These are phyloP conservation scores for Gracilaria domingensis DNA, from an alignment of 23 red algal species.

Conservation along the genomic window DNA sequence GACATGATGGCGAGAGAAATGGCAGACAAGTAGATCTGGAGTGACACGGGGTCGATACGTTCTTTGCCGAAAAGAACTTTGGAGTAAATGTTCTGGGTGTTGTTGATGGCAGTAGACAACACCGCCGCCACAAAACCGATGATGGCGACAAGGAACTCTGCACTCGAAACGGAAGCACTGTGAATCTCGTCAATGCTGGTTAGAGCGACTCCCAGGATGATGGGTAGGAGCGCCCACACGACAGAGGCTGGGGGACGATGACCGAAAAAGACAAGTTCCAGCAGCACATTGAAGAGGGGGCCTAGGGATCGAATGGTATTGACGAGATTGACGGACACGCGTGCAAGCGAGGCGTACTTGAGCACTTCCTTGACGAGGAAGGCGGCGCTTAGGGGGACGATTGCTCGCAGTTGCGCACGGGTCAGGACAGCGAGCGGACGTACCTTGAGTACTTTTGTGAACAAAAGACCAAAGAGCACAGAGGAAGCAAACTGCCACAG, in stretches of 20 bases:
- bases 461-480: conserved; percentile 51
- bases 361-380: conserved; percentile 81
- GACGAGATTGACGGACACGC: conserved; percentile 77
- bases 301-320: conserved; percentile 75
- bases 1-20: conserved; percentile 63
- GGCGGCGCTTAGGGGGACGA: conserved; percentile 70
- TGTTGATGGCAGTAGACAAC: conserved; percentile 67
- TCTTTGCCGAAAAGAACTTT: conserved; percentile 67
- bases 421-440: conserved; percentile 42
- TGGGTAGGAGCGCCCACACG: conserved; percentile 57
- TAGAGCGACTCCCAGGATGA: conserved; percentile 65
- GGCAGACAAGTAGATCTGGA: conserved; percentile 75
- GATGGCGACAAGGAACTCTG: conserved; percentile 37
- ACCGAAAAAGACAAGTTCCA: conserved; percentile 65
- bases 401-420: conserved; percentile 30
- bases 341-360: conserved; percentile 72
- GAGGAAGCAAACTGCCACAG: conserved; percentile 61
- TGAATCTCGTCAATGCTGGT: conserved; percentile 72
- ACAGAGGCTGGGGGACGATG: conserved; percentile 48
- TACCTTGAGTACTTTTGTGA: conserved; percentile 49
- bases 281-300: conserved; percentile 56
- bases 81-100: conserved; percentile 77
- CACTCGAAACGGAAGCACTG: conserved; percentile 30
- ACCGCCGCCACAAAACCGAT: conserved; percentile 53
- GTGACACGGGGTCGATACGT: conserved; percentile 65